Base-by-base conservation (phyloP, 495 filamentous ascomycete species). In the Margaritispora aquatica region DNA sequence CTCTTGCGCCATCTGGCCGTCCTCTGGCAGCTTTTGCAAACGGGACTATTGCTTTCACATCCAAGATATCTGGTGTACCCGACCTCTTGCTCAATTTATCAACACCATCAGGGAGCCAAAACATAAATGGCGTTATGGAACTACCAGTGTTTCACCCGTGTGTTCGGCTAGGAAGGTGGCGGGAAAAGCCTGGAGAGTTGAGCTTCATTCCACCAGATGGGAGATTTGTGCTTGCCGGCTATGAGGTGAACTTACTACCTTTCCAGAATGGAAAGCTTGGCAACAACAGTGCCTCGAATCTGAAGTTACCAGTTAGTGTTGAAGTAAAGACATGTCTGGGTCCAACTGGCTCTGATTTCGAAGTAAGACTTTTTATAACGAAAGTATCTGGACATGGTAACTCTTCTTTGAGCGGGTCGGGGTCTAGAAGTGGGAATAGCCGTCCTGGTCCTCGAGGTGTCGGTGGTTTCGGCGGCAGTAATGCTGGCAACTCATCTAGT, bases 61-160 rank as follows among this genome's bases (percentile, higher is more conserved):
- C 88, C 26, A 96, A 97, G 69, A 87, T 99, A 51, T 96, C 92
- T 5, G 94, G 94, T 7, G 84, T 97, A 24, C 94, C 94, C 2
- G 95, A 97, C 65, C 78, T 99, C 15, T 71, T 91, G 24, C 76
- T 99, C 7, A 90, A 83, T 9, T 80, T 99, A 44, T 84, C 85
- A 0, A 80, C 88, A 1, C 87, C 90, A 0, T 88, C 88, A 8
- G 89, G 89, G 66, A 87, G 73, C 62, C 86, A 88, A 70, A 80
- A 84, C 46, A 80, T 97, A 49, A 83, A 77, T 27, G 81, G 80
- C 52, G 82, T 89, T 23, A 80, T 97, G 55, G 85, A 91, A 58
- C 73, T 96, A n/a, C 93, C 93, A 0, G 92, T 96, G 0, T 99
- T 99, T 68, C 94, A 99, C 67, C 94, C 94, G 0, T 97, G 92